Conservation (phyloP, 2,329 filamentous ascomycete genomes). For the Claviceps pusilla region DNA sequence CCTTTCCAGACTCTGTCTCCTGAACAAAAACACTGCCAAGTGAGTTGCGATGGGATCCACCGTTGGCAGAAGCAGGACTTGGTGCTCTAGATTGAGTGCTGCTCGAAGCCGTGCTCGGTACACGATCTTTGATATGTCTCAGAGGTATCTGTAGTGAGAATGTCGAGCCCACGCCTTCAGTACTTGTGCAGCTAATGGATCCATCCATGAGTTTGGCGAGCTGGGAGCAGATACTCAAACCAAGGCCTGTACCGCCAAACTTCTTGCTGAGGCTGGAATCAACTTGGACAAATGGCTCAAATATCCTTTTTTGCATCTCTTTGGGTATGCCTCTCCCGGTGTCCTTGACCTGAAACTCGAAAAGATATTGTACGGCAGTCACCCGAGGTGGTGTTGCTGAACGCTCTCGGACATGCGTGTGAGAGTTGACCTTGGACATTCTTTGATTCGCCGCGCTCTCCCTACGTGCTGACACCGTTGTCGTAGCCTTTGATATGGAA, state of each 20-base stretch:
- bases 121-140: constrained; percentile 50
- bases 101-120: constrained; percentile 40
- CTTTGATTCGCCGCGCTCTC: constrained; percentile 38
- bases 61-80: constrained; percentile 30
- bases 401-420: constrained; percentile 36
- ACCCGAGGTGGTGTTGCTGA: constrained; percentile 45
- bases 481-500: constrained; percentile 27
- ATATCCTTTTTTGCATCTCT: constrained; percentile 65
- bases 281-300: constrained; percentile 91
- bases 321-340: constrained; percentile 75
- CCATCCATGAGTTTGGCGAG: constrained; percentile 73
- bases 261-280: constrained; percentile 80
- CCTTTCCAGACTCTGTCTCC: constrained; percentile 6
- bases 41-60: constrained; percentile 21
- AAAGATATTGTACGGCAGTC: constrained; percentile 51
- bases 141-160: constrained; percentile 77
- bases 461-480: constrained; percentile 6
- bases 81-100: constrained; percentile 34
- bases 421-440: constrained; percentile 36
- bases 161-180: constrained; percentile 57
- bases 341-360: constrained; percentile 81
- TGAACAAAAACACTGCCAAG: constrained; percentile 10
- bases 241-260: constrained; percentile 76
- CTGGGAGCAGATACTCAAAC: constrained; percentile 79
- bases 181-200: constrained; percentile 55